Base-by-base conservation (phyloP, 2,329 filamentous ascomycete species). In the Sordariomycetes sp. region DNA sequence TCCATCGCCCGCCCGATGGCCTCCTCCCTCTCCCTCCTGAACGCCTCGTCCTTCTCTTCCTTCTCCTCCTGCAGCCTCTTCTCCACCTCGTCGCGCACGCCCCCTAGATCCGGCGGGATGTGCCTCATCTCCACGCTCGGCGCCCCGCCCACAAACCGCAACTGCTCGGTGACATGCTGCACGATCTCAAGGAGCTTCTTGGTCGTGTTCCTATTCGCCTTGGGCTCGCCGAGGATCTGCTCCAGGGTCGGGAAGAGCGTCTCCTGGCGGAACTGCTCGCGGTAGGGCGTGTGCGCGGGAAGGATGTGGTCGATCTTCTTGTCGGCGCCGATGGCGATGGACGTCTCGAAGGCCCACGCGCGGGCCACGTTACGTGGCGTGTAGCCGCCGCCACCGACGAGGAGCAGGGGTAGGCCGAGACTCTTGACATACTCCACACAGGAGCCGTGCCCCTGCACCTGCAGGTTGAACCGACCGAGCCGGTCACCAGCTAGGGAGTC, bases 321-420 rank as follows among this genome's bases (percentile, higher is more conserved):
- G 60, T 88, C 79, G 59, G 85, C 85, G 64, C 86, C 85, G 62
- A 95, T 89, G 60, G 90, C 90, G 64, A 97, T 90, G 61, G 89
- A 88, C 14, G 94, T 99, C 74, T 99, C 94, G 72, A 96, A 93
- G 25, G 92, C 90, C 94, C 94, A 99, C 34, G 93, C 91, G 58
- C 94, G 88, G 50, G 94, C 94, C 7, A 99, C 94, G 67, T 99
- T 99, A 63, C 93, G 85, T 5, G 94, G 92, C 16, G 94, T 99
- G 73, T 99, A 99, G 32, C 94, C 94, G 59, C 94, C 94, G 46
- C 94, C 94, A 52, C 94, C 94, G 60, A 97, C 89, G 58, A 99
- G 83, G 55, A 99, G 85, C 61, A 97, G 80, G 2, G 94, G 94
- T 1, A 96, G 76, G 7, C 81, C 79, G 62, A 91, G 83, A 53